Base-by-base conservation (phyloP, 1,139 yeast species). In the Entelexis sorbosivorans region DNA sequence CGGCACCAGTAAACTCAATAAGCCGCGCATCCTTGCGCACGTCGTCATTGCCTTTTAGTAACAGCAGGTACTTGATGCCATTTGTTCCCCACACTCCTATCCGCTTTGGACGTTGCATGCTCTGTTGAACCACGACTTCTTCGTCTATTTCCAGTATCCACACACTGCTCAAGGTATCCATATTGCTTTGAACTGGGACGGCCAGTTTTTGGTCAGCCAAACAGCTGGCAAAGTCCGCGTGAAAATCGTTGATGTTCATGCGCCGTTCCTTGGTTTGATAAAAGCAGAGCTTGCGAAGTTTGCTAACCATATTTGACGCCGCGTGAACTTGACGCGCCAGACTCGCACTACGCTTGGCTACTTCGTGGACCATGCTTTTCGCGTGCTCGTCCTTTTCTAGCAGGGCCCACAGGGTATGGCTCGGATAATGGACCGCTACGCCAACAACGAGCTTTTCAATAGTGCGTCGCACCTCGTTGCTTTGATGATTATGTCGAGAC, bases 21-120 rank as follows among this genome's bases (percentile, higher is more conserved):
- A 91, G 78, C 59, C 95, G 83, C 5, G 96, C 94, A 69, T 93
- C 99, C 64, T 93, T 94, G 59, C 98, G 72, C 11, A 94, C 81
- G 68, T 93, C 98, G 65, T 93, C 99, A 57, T 81, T 77, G 9
- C 80, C 77, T 64, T 93, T 93, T 59, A 95, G 82, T 70, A 93
- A 74, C 29, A 93, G 73, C 33, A 81, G 76, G 64, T 88, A 89
- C 0, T 71, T 66, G 14, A 69, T 66, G 11, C 91, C 91, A 68
- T 91, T 87, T 1, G 86, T 79, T 0, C 97, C 98, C 48, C 79
- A 69, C 2, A 91, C 70, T 4, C 79, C 78, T 5, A 93, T 72
- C 58, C 85, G 83, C 58, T 88, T 78, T 0, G 98, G 99, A 69
- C 77, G 80, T 64, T 89, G 97, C 65, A 91, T 71, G 0, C 97